Base-by-base conservation (phyloP, 257 asterid species). In the Scutellaria galericulata region DNA sequence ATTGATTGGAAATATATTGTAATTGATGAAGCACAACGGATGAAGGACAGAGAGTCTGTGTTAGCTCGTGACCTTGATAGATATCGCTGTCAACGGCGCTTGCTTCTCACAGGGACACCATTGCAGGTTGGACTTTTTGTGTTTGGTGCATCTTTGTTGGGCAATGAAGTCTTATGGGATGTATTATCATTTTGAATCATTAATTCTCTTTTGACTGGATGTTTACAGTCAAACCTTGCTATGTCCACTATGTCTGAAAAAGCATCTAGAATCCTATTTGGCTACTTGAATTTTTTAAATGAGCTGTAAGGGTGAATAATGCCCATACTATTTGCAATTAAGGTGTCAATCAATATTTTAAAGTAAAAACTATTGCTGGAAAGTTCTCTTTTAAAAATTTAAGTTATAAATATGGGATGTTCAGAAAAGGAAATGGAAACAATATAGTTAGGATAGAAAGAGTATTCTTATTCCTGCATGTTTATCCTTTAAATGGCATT, bases 61-160 rank as follows among this genome's bases (percentile, higher is more conserved):
- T 88, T 95, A 77, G 98, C 99, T 80, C 99, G 99, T 75, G 99
- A 95, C 87, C 96, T 95, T 79, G 99, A 95, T 85, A 87, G 93
- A 81, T 95, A 95, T 79, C 97, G 98, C 76, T 95, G 99, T 84
- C 99, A 95, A 82, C 90, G 99, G 85, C 97, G 99, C 74, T 87
- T 95, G 85, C 98, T 95, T 85, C 90, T 95, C 76, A 95, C 99
- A 2, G 99, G 99, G 77, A 95, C 99, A 53, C 99, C 99, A 37
- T 82, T 95, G 87, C 99, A 95, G 96, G 99, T 92, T 39, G 68
- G 68, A 64, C 52, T 52, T 47, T 69, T 60, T 57, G 18, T 63
- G 67, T 57, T 53, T 64, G 68, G 42, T 47, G 73, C 57, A 11
- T 5, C 62, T 62, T 73, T 42, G 51, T 27, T 68, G 74, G 18